Conservation (phyloP, 2,329 filamentous ascomycete genomes). For the Alternaria dauci region DNA sequence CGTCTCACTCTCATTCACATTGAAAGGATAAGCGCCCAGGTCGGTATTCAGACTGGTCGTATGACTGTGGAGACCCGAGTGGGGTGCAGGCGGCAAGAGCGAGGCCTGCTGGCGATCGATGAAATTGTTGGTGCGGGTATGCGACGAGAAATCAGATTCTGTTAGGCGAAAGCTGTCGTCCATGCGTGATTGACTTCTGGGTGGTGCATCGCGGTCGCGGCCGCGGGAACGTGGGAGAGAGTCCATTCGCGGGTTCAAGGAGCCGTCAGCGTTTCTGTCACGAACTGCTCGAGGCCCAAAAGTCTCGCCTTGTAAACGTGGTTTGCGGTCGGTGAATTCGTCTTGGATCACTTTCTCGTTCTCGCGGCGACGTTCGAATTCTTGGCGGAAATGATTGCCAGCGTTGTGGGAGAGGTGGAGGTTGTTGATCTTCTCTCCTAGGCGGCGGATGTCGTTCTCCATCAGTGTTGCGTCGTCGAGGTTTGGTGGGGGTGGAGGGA, state of each 20-base stretch:
- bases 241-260: slow-evolving; percentile 9
- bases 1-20: slow-evolving; percentile 21
- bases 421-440: slow-evolving; percentile 45
- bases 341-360: slow-evolving; percentile 41
- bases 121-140: not conserved
- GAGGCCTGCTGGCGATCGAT: slow-evolving; percentile 2
- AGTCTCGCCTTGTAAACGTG: slow-evolving; percentile 14
- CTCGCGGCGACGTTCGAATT: slow-evolving; percentile 34
- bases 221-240: slow-evolving; percentile 12
- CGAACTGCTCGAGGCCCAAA: slow-evolving; percentile 1
- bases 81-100: slow-evolving; percentile 10
- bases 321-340: slow-evolving; percentile 34
- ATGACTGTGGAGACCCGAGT: slow-evolving; percentile 10
- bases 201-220: not conserved
- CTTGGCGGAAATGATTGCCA: slow-evolving; percentile 18
- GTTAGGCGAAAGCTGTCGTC: slow-evolving; percentile 11
- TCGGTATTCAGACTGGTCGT: slow-evolving; percentile 22
- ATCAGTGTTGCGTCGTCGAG: slow-evolving; percentile 36
- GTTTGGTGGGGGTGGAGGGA: slow-evolving; percentile 18
- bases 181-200: slow-evolving; percentile 9
- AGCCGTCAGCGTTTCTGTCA: not conserved
- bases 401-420: slow-evolving; percentile 29
- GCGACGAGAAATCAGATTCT: slow-evolving; percentile 13
- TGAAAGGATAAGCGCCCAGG: slow-evolving; percentile 28
- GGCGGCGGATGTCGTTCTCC: slow-evolving; percentile 39